Evolutionary conservation across 1,139 yeast genomes (phyloP), one percentile per base, ranked within the genome.

Genomic region (Hanseniaspora uvarum): DNA sequence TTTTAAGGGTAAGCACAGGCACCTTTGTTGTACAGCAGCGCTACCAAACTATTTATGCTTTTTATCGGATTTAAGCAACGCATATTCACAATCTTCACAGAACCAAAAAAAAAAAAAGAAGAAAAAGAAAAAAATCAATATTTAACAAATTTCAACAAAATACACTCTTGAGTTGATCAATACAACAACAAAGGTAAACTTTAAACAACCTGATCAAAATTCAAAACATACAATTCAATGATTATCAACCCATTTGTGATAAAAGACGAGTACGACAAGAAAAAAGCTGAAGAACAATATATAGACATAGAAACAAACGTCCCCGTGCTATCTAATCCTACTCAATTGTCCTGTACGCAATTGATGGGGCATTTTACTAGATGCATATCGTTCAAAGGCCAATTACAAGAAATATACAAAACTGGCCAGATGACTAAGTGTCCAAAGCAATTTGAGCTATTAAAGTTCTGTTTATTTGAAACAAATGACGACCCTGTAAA

Each of bases 401-500:
- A 50, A 18, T n/a, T 50, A 30, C 53, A 50, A 21, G 53, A 50
- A 23, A 50, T 50, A 28, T 50, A 50, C 31, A 50, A 50, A 19
- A 50, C 48, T 11, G 53, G 53, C 1, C 33, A 43, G n/a, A 50
- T 50, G 53, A 50, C 53, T 1, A 31, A 26, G 56, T 89, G 97
- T 68, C 75, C 74, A 43, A 76, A 75, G 54, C 86, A 86, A 62
- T 44, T 73, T 86, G 58, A 79, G 77, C 41, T 87, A 70, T 73
- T 88, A 61, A 83, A 85, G 76, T 88, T 89, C 68, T 89, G 97
- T 58, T 12, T 53, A 23, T 63, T 89, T 41, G 72, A 74, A 55
- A 77, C 85, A 65, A 60, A 65, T 24, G 77, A 77, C 43, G 74
- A 73, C 53, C 72, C 73, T 37, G 70, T 77, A 30, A 76, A 74